A percentile compares a stretch with the other conserved stretches of the same genome.
Evolutionary conservation across 2,329 filamentous ascomycete species (phyloP).

Genomic region (Alternaria sp.): DNA sequence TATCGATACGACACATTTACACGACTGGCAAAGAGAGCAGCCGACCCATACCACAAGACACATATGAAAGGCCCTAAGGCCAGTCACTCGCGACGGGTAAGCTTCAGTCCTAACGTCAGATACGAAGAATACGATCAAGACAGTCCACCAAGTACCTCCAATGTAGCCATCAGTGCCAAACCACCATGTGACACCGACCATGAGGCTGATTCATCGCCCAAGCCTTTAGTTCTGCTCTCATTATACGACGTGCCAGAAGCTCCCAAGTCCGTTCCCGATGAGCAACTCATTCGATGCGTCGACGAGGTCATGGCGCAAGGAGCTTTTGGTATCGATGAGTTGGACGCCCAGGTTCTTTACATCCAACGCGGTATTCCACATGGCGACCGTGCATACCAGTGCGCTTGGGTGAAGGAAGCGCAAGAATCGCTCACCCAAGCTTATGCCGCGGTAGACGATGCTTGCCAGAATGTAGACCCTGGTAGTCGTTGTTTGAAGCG

Average conservation of each 20-base stretch:
- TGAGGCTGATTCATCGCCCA: background rate
- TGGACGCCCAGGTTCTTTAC: background rate
- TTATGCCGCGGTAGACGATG: background rate
- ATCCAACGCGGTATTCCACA: background rate
- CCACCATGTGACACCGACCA: background rate
- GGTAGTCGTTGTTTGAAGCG: background rate
- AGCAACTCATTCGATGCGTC: background rate
- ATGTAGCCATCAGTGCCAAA: background rate
- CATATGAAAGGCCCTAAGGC: background rate
- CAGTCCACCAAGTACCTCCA: background rate
- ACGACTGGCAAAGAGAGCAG: background rate
- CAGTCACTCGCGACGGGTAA: background rate
- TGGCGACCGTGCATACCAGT: background rate
- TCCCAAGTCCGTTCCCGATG: background rate
- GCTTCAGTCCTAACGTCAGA: background rate
- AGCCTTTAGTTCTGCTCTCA: background rate
- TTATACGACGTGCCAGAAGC: background rate
- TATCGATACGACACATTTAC: background rate
- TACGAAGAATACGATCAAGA: background rate
- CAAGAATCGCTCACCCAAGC: background rate
- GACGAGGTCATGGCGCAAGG: background rate
- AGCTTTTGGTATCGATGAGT: background rate
- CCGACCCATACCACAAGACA: background rate
- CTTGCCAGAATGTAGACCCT: background rate
- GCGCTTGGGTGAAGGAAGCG: background rate